Evolutionary conservation across 2,329 filamentous ascomycete genomes (phyloP).

Genomic region (Aspergillus unguis): DNA sequence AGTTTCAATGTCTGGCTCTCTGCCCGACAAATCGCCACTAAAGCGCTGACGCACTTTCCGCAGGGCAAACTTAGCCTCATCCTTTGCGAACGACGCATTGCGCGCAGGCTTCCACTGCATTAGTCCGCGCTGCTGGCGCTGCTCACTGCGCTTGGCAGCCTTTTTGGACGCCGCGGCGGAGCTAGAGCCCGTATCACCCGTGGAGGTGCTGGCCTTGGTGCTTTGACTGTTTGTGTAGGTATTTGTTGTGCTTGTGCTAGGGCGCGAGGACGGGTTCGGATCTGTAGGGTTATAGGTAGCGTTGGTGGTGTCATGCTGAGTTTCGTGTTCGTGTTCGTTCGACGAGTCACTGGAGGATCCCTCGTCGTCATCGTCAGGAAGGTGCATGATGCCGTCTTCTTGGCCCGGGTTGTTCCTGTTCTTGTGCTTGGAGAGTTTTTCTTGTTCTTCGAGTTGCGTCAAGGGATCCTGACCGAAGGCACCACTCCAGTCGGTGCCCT

Average conservation of each 20-base stretch:
- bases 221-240: neutral
- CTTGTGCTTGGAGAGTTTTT: slow-evolving; percentile 8
- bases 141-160: slow-evolving; percentile 52
- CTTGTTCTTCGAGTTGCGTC: slow-evolving; percentile 48
- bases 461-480: slow-evolving; percentile 78
- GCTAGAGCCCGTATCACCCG: slow-evolving; percentile 6
- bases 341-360: slow-evolving; percentile 20
- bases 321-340: neutral
- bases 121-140: slow-evolving; percentile 80
- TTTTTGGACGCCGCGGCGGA: slow-evolving; percentile 26
- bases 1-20: slow-evolving; percentile 86
- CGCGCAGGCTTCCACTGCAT: slow-evolving; percentile 95
- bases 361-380: slow-evolving; percentile 1
- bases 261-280: neutral
- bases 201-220: slow-evolving; percentile 1
- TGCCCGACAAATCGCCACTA: slow-evolving; percentile 63
- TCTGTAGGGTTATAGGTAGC: neutral
- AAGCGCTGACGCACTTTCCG: slow-evolving; percentile 73
- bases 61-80: slow-evolving; percentile 77
- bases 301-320: slow-evolving; percentile 18
- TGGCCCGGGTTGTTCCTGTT: neutral
- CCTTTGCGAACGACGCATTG: slow-evolving; percentile 80
- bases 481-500: slow-evolving; percentile 81
- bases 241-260: neutral
- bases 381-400: neutral